Evolutionary conservation across 2,329 filamentous ascomycete genomes (phyloP).

Genomic region (Fusarium globosum): DNA sequence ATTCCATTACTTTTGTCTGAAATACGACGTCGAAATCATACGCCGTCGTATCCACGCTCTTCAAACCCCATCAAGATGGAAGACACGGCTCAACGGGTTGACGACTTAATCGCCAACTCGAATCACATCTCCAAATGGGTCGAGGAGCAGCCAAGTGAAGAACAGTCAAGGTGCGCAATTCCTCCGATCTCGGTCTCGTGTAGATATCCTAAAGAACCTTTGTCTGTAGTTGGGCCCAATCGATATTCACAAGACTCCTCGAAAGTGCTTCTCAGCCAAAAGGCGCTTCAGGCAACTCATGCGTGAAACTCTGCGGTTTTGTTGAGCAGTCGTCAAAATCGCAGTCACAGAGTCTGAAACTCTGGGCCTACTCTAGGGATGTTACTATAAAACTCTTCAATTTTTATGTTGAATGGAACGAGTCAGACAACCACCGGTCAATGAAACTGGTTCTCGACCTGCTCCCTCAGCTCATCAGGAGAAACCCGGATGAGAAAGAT

Average conservation of each 20-base stretch:
- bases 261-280: conserved; percentile 63
- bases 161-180: conserved; percentile 52
- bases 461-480: conserved; percentile 61
- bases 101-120: conserved; percentile 52
- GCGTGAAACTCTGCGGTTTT: conserved; percentile 69
- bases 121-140: conserved; percentile 56
- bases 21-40: neutral
- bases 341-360: conserved; percentile 52
- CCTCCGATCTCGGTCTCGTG: conserved; percentile 14
- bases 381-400: conserved; percentile 65
- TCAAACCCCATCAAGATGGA: conserved; percentile 33
- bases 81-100: conserved; percentile 43
- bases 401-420: conserved; percentile 75
- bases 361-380: conserved; percentile 63
- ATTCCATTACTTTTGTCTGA: neutral
- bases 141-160: conserved; percentile 51
- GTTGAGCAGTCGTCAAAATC: conserved; percentile 69
- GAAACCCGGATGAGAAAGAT: conserved; percentile 58
- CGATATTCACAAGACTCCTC: conserved; percentile 61
- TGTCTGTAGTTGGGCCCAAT: conserved; percentile 48
- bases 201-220: conserved; percentile 38
- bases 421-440: conserved; percentile 71
- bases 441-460: conserved; percentile 72
- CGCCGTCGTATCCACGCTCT: neutral
- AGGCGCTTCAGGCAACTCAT: conserved; percentile 66